A percentile compares a stretch with the other conserved stretches of the same genome.
phyloP scores from a whole-genome alignment of 1,284 basidiomycete species.

The Cutaneotrichosporon sp. region DNA sequence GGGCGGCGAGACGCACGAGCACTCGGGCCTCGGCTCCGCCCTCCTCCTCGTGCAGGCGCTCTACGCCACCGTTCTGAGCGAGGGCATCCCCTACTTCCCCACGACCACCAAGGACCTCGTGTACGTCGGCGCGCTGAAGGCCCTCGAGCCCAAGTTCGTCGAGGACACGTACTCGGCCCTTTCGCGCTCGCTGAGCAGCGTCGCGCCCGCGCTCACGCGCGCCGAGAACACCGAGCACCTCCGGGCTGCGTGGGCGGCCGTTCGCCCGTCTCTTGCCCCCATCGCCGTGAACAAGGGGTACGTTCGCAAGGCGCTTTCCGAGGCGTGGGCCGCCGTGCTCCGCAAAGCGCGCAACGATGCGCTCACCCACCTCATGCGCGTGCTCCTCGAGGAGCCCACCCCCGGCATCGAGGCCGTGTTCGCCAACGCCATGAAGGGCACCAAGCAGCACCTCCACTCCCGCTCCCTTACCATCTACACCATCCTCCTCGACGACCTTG shows the following conservation, averaged over 20 bases:
- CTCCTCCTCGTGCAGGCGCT: conserved; percentile 48
- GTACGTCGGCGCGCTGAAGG: conserved; percentile 41
- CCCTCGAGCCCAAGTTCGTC: conserved; percentile 48
- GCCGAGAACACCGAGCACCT: conserved; percentile 30
- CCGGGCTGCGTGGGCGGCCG: conserved; percentile 36
- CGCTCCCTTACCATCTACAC: conserved; percentile 65
- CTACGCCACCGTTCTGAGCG: conserved; percentile 56
- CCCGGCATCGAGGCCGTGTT: conserved; percentile 48
- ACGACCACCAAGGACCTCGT: conserved; percentile 35
- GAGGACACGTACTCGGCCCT: conserved; percentile 52
- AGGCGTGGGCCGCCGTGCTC: conserved; percentile 51
- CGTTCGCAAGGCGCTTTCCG: conserved; percentile 50
- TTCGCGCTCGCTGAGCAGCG: conserved; percentile 45
- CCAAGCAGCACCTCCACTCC: conserved; percentile 75
- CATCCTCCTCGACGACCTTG: conserved; percentile 55
- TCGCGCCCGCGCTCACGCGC: conserved; percentile 41
- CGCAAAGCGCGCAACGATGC: conserved; percentile 46
- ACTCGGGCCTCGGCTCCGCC: conserved; percentile 49
- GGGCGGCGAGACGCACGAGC: conserved; percentile 36
- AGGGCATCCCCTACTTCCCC: conserved; percentile 37
- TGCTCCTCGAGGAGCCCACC: conserved; percentile 36
- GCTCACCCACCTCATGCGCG: conserved; percentile 32
- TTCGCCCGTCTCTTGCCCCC: conserved; percentile 41
- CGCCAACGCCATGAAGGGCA: conserved; percentile 54
- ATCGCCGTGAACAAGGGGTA: conserved; percentile 47